Evolutionary conservation across 805 yeast species (phyloP).

Genomic region (Suhomyces pyralidae): DNA sequence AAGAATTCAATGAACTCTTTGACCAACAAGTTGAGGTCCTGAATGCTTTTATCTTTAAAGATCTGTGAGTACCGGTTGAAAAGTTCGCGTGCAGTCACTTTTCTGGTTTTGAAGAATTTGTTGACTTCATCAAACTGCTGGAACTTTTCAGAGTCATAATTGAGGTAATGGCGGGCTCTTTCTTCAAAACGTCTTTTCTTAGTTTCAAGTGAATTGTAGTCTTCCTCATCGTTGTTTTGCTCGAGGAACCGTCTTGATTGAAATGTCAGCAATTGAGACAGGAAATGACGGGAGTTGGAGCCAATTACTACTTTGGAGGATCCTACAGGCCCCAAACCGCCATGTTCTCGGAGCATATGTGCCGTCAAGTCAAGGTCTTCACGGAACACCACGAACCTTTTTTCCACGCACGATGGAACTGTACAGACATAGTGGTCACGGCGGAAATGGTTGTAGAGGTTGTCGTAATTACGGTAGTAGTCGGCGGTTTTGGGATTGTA

Average conservation of each 20-base stretch:
- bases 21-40: slow-evolving; percentile 56
- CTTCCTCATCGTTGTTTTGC: slow-evolving; percentile 22
- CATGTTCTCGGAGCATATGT: slow-evolving; percentile 83
- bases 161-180: slow-evolving; percentile 76
- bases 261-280: slow-evolving; percentile 65
- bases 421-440: slow-evolving; percentile 73
- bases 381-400: slow-evolving; percentile 86
- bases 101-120: slow-evolving; percentile 42
- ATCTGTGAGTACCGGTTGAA: slow-evolving; percentile 44
- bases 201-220: slow-evolving; percentile 42
- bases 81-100: slow-evolving; percentile 48
- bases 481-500: slow-evolving; percentile 53
- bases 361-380: slow-evolving; percentile 84
- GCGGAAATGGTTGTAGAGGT: slow-evolving; percentile 71
- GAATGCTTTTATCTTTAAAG: slow-evolving; percentile 39
- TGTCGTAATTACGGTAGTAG: slow-evolving; percentile 74
- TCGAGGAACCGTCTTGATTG: slow-evolving; percentile 15
- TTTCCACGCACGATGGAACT: slow-evolving; percentile 75
- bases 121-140: slow-evolving; percentile 50
- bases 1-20: slow-evolving; percentile 60
- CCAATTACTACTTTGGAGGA: slow-evolving; percentile 42
- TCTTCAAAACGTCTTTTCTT: slow-evolving; percentile 71
- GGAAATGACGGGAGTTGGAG: slow-evolving; percentile 39
- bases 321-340: slow-evolving; percentile 46
- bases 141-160: slow-evolving; percentile 48